Evolutionary conservation across 2,329 filamentous ascomycete species (phyloP), one percentile per base, ranked within the genome.

Genomic region (Cercospora beticola): DNA sequence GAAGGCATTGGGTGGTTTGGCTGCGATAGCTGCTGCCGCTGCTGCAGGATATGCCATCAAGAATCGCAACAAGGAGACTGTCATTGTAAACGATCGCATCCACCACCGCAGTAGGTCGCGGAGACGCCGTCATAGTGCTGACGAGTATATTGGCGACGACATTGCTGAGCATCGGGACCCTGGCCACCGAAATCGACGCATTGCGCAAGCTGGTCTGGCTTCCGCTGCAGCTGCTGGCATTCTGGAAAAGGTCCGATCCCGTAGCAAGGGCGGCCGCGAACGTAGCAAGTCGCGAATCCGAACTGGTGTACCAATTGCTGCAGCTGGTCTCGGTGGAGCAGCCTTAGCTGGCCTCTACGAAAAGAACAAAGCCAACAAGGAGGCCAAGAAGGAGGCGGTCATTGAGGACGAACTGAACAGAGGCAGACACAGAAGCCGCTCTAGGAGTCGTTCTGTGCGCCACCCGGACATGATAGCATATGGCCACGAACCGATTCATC

Each of bases 221-320:
- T 86, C 85, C 71, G 88, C 88, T 68, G 86, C 87, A 7, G 85
- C 87, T 8, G 88, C 87, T 40, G 88, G 86, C n/a, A 80, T 90
- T 33, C 83, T 86, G 67, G 84, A 89, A 68, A 83, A 82, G 65
- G 82, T 82, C 60, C 84, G 87, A 62, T 89, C 85, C 78, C 86
- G 83, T 68, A 89, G 87, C 49, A 84, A 86, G 60, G 83, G 84
- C 46, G 81, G 81, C 26, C 81, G 83, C 49, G 73, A 76, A 26
- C 83, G 85, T 31, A 87, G 85, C 49, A 84, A 82, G 66, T 88
- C 86, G 74, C 83, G 85, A 30, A 68, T 89, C 43, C 82, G 86
- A 68, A 81, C 85, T 70, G 87, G 86, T 59, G 81, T 87, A 5
- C 88, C 88, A 1, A 86, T 90, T 64, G 84, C 86, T 72, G 87